Evolutionary conservation across 441 rosid genomes (phyloP).

Genomic region (Brassica hybrid): DNA sequence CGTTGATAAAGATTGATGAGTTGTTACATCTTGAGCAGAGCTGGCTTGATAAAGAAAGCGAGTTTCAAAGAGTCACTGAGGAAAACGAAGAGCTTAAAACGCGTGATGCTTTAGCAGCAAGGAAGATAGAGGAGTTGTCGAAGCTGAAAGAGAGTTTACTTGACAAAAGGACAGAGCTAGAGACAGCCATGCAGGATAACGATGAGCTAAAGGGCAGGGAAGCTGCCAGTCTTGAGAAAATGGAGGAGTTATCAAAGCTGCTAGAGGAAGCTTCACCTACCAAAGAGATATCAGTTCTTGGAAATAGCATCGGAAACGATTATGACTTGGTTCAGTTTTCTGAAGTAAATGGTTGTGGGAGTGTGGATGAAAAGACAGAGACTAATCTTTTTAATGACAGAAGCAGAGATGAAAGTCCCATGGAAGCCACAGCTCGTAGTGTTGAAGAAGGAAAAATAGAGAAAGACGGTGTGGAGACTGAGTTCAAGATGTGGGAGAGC

Average conservation of each 20-base stretch:
- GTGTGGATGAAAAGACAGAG: conserved; percentile 58
- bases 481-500: conserved; percentile 91
- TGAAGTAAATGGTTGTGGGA: conserved; percentile 71
- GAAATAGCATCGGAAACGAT: conserved; percentile 78
- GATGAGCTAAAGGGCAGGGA: conserved; percentile 61
- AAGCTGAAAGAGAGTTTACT: conserved; percentile 62
- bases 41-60: conserved; percentile 75
- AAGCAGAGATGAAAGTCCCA: conserved; percentile 42
- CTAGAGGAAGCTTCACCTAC: conserved; percentile 65
- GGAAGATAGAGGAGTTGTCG: conserved; percentile 76
- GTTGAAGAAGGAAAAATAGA: conserved; percentile 53
- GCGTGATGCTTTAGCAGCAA: conserved; percentile 59
- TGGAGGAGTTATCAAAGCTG: conserved; percentile 66
- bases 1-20: conserved; percentile 71
- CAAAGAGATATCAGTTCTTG: conserved; percentile 52
- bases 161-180: conserved; percentile 74
- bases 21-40: conserved; percentile 63
- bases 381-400: conserved; percentile 20
- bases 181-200: conserved; percentile 62
- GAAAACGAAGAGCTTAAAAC: conserved; percentile 57
- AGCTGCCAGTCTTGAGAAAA: conserved; percentile 52
- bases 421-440: neutral
- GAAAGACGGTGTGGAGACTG: conserved; percentile 53
- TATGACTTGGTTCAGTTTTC: conserved; percentile 88
- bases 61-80: conserved; percentile 61